Base-by-base conservation (phyloP, 1,284 basidiomycete species). In the Leccinum colubrinum region DNA sequence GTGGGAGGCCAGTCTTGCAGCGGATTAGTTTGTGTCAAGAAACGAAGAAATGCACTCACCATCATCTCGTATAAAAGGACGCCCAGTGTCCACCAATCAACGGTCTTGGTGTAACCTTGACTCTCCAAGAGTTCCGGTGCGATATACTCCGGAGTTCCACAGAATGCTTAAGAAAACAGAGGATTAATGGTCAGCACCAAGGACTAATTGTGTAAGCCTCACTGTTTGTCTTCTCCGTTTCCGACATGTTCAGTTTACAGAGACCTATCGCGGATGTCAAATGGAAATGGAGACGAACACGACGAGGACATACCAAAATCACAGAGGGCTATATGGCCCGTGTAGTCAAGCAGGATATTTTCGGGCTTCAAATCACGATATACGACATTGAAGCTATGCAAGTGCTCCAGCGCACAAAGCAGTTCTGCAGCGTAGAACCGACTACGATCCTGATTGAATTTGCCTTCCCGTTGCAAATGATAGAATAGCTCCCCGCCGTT, bases 21-120 rank as follows among this genome's bases (percentile, higher is more conserved):
- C 56, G 7, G 27, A 37, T 64, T 58, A 15, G 46, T 27, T 55
- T 4, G 62, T 61, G 59, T 52, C 14, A 48, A 14, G 12, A 9
- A 27, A 27, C 9, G 53, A 37, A 41, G 20, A 12, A 43, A 20
- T 2, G 22, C n/a, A 37, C 65, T 56, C 22, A 89, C 93, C 83
- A 98, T 94, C 97, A 99, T 99, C 77, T 99, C 97, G 74, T 97
- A 99, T 30, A 99, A 83, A 37, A 99, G 81, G 3, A 99, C 97
- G 62, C 97, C 97, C 1, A 99, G 84, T 1, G 97, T 99, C 97
- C 97, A 99, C 97, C 97, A 99, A 75, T 99, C 97, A 22, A 99
- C 96, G 1, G 95, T 97, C 80, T 98, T 98, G 35, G 96, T 98
- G 78, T 99, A 99, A 3, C 97, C 97, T 73, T 98, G 96, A 63